Evolutionary conservation across 225 moss, liverwort and hornwort genomes (phyloP).

Genomic region (Climacium dendroides): DNA sequence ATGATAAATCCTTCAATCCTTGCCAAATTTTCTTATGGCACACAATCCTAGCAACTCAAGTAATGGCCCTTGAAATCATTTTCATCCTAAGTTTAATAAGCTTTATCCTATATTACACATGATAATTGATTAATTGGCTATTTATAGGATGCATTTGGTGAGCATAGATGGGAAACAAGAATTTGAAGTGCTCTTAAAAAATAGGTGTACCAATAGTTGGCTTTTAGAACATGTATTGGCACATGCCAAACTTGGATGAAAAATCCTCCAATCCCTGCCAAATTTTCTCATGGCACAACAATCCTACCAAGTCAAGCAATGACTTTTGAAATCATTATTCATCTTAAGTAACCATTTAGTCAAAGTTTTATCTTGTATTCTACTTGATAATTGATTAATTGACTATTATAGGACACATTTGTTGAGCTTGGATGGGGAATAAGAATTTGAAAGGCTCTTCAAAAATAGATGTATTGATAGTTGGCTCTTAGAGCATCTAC

Average conservation of each 20-base stretch:
- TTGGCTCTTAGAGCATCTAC: no score
- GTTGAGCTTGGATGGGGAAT: background rate
- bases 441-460: background rate
- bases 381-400: background rate
- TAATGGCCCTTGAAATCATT: background rate
- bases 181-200: background rate
- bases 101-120: background rate
- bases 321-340: no score
- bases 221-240: no score
- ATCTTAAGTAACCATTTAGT: no score
- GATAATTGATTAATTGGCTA: background rate
- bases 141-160: background rate
- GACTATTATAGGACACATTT: no score
- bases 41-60: background rate
- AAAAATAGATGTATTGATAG: background rate
- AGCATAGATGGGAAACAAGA: rapidly evolving
- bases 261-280: no score
- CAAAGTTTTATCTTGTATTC: no score
- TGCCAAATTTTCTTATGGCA: background rate
- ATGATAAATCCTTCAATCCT: background rate
- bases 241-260: no score
- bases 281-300: no score
- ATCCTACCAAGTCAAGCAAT: no score
- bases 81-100: background rate
- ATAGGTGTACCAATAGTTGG: no score